Percentiles rank a stretch among this genome's conserved stretches.
Evolutionary conservation across 257 asterid species (phyloP).

Genomic region (Fraxinus pennsylvanica): DNA sequence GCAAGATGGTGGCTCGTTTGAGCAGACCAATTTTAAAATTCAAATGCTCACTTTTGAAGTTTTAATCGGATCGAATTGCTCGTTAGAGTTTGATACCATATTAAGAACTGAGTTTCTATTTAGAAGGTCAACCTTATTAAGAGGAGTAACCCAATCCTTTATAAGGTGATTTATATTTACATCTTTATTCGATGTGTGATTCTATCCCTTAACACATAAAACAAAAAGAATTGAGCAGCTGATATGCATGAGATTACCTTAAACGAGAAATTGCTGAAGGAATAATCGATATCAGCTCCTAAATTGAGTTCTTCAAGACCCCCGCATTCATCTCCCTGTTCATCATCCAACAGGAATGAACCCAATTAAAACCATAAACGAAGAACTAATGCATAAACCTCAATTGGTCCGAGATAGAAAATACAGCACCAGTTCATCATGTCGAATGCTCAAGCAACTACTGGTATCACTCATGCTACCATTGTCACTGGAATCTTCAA

Average conservation of each 20-base stretch:
- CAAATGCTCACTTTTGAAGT: no score
- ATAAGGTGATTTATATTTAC: no score
- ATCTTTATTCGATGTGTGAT: no score
- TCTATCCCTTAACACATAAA: not conserved
- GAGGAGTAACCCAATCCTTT: no score
- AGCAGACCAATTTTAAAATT: no score
- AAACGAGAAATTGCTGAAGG: slow-evolving; percentile 95
- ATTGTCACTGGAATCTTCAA: slow-evolving; percentile 76
- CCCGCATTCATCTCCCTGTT: slow-evolving; percentile 76
- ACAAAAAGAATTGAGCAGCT: not conserved
- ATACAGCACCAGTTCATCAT: slow-evolving; percentile 74
- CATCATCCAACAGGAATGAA: slow-evolving; percentile 22
- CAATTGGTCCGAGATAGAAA: not conserved
- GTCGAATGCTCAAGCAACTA: slow-evolving; percentile 85
- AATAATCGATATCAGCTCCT: slow-evolving; percentile 64
- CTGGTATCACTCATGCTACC: slow-evolving; percentile 84
- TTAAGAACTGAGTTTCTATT: no score
- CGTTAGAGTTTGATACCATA: no score
- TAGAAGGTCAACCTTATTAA: no score
- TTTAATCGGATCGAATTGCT: no score
- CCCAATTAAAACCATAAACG: not conserved
- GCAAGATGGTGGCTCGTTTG: no score
- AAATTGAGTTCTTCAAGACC: slow-evolving; percentile 71
- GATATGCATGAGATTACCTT: slow-evolving; percentile 48
- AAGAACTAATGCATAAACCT: not conserved